Evolutionary conservation across 352 stramenopile genomes (phyloP).

Genomic region (Phytophthora brassicae): DNA sequence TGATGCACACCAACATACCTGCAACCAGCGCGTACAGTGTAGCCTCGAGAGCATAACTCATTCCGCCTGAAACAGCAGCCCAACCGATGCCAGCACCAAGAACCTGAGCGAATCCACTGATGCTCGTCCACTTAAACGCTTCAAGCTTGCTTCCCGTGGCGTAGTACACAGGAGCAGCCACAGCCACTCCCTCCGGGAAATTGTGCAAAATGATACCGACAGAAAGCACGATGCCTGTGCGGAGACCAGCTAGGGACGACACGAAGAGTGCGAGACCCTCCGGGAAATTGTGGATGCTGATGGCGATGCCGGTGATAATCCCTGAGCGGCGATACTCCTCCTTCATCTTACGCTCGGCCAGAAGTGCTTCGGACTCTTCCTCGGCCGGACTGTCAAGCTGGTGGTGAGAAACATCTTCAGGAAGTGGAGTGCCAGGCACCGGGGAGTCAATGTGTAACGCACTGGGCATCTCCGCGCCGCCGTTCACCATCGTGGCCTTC

Average conservation of each 20-base stretch:
- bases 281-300: constrained; percentile 97
- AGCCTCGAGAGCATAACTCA: constrained; percentile 72
- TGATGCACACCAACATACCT: constrained; percentile 94
- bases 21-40: constrained; percentile 91
- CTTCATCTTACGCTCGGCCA: constrained; percentile 33
- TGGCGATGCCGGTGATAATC: constrained; percentile 92
- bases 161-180: constrained; percentile 96
- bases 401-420: constrained; percentile 8
- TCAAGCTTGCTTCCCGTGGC: constrained; percentile 91
- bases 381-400: constrained; percentile 30
- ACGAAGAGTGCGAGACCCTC: constrained; percentile 97
- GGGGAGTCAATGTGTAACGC: constrained; percentile 28
- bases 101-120: constrained; percentile 90
- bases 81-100: constrained; percentile 88
- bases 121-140: constrained; percentile 90
- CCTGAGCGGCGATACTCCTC: constrained; percentile 79
- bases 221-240: constrained; percentile 89
- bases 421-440: constrained; percentile 32
- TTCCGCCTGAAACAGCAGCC: constrained; percentile 48
- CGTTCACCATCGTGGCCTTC: constrained; percentile 15
- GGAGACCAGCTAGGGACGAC: constrained; percentile 87
- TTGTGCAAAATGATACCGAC: constrained; percentile 98
- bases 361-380: constrained; percentile 17
- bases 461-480: constrained; percentile 22
- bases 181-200: constrained; percentile 95